A percentile compares a stretch with the other conserved stretches of the same genome.
phyloP scores from a whole-genome alignment of 2,329 filamentous ascomycete species.

The Colletotrichum tropicale region DNA sequence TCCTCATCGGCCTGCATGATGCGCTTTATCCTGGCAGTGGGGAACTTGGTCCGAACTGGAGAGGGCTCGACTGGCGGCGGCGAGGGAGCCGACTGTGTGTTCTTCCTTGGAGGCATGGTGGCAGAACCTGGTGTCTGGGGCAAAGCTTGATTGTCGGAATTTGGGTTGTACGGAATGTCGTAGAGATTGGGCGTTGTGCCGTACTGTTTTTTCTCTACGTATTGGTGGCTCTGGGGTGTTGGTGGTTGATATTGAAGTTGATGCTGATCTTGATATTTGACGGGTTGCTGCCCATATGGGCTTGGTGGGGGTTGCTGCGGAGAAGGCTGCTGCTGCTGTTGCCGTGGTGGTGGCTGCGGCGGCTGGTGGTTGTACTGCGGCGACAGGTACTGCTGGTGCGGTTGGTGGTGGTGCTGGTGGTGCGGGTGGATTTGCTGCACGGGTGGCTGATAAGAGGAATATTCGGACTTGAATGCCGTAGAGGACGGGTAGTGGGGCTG shows the following conservation, averaged over 20 bases:
- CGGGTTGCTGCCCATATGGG: constrained; percentile 9
- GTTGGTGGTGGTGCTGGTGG: constrained; percentile 31
- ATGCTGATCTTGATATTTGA: constrained; percentile 10
- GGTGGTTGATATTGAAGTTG: constrained; percentile 8
- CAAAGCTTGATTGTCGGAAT: constrained; percentile 13
- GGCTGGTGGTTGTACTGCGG: constrained; percentile 23
- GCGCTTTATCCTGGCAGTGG: constrained; percentile 94
- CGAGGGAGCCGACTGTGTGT: constrained; percentile 38
- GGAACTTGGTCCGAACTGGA: constrained; percentile 92
- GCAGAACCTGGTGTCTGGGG: constrained; percentile 18
- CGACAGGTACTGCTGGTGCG: constrained; percentile 23
- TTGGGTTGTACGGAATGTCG: constrained; percentile 14
- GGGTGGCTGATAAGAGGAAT: constrained; percentile 12
- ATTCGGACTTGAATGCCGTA: constrained; percentile 20
- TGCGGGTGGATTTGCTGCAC: constrained; percentile 31
- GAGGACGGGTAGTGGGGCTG: constrained; percentile 20
- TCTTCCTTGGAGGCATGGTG: constrained; percentile 44
- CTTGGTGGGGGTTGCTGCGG: constrained; percentile 20
- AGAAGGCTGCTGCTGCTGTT: constrained; percentile 22
- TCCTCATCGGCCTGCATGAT: constrained; percentile 99
- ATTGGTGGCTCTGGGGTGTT: constrained; percentile 9
- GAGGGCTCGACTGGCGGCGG: constrained; percentile 60
- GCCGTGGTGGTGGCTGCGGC: constrained; percentile 15
- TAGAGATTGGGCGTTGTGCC: background rate
- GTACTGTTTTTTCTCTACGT: constrained; percentile 4